phyloP scores from a whole-genome alignment of 805 yeast species.

The Wickerhamomyces strasburgensis region DNA sequence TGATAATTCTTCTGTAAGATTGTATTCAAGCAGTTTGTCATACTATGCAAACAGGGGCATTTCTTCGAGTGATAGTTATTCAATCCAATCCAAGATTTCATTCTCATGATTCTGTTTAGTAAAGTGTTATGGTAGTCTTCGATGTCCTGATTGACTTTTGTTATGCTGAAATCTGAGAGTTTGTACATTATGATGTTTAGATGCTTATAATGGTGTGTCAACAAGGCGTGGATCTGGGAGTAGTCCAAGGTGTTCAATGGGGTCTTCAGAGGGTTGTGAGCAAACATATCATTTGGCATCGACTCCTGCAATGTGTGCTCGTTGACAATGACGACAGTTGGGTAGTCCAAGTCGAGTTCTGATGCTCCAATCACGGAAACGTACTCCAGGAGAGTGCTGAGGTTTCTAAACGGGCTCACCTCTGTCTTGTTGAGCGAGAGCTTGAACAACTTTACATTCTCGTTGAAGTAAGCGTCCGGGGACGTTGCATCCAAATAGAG shows the following conservation, averaged over 20 bases:
- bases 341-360: conserved; percentile 25
- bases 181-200: conserved; percentile 17
- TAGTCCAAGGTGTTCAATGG: conserved; percentile 14
- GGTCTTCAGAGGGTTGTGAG: neutral
- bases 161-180: conserved; percentile 15
- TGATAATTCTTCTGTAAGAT: conserved; percentile 19
- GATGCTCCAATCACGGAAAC: conserved; percentile 22
- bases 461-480: conserved; percentile 5
- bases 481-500: conserved; percentile 18
- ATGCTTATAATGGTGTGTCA: conserved; percentile 22
- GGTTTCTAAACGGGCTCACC: conserved; percentile 12
- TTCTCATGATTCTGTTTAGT: conserved; percentile 30
- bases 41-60: conserved; percentile 28
- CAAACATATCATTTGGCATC: neutral
- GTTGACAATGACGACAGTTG: conserved; percentile 22
- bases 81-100: conserved; percentile 40
- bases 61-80: conserved; percentile 20
- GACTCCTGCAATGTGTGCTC: conserved; percentile 5
- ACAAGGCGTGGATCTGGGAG: conserved; percentile 8
- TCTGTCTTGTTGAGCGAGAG: conserved; percentile 6
- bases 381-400: conserved; percentile 13
- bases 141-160: conserved; percentile 18
- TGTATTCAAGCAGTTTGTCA: conserved; percentile 28
- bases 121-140: conserved; percentile 14
- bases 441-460: conserved; percentile 14